Conservation (phyloP, 108 stramenopile genomes). For the Cylindrotheca fusiformis region DNA sequence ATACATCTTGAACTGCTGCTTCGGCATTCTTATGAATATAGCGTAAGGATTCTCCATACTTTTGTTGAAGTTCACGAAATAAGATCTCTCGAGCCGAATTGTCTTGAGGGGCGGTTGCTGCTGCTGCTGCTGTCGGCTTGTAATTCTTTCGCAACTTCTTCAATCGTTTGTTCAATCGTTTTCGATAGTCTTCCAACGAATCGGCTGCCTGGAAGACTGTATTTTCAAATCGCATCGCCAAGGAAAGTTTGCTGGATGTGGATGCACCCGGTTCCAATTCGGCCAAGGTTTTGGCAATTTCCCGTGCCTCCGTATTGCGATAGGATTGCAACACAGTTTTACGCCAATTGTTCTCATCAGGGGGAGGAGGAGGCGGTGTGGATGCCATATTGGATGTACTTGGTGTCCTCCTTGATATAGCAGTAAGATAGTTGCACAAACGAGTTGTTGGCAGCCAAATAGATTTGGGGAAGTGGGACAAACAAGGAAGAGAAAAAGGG, state of each 20-base stretch:
- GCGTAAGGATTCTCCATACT: conserved; percentile 49
- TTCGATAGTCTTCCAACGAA: conserved; percentile 65
- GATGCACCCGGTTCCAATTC: conserved; percentile 70
- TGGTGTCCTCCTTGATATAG: too few relatives aligned
- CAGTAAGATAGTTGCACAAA: too few relatives aligned
- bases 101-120: background rate
- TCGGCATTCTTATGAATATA: conserved; percentile 61
- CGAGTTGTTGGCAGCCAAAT: too few relatives aligned
- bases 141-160: conserved; percentile 77
- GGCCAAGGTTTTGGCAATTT: conserved; percentile 77
- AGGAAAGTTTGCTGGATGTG: conserved; percentile 61
- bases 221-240: conserved; percentile 81
- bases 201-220: conserved; percentile 61
- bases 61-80: conserved; percentile 35
- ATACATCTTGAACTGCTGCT: conserved; percentile 45
- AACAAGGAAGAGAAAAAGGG: too few relatives aligned
- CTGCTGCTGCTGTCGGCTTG: conserved; percentile 21
- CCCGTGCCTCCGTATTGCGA: conserved; percentile 66
- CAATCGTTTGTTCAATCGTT: conserved; percentile 63
- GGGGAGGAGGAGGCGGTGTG: conserved; percentile 2
- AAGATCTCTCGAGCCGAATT: conserved; percentile 35
- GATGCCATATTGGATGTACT: conserved; percentile 1
- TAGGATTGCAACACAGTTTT: conserved; percentile 56
- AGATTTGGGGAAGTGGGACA: too few relatives aligned
- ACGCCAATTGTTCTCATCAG: conserved; percentile 50